Evolutionary conservation across 2,329 filamentous ascomycete species (phyloP).

Genomic region (Venturia pyrina): DNA sequence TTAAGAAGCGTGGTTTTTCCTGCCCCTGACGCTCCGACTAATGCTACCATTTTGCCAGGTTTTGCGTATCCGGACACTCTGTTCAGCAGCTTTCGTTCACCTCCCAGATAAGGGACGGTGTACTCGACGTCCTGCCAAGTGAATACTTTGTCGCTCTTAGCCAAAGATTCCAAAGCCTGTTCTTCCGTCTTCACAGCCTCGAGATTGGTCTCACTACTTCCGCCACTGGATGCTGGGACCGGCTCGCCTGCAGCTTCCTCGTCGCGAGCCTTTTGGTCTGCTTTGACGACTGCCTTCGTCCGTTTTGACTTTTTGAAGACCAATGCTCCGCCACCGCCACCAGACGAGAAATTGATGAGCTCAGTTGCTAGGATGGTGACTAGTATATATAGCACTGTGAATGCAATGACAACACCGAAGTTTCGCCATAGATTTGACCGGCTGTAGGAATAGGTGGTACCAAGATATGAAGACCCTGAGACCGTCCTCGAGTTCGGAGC

Average conservation of each 20-base stretch:
- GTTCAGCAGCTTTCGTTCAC: slow-evolving; percentile 42
- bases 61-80: slow-evolving; percentile 46
- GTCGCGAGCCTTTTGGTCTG: neutral
- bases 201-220: neutral
- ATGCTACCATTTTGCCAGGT: slow-evolving; percentile 43
- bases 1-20: slow-evolving; percentile 80
- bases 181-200: slow-evolving; percentile 13
- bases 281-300: slow-evolving; percentile 41
- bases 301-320: slow-evolving; percentile 54
- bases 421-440: slow-evolving; percentile 47
- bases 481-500: slow-evolving; percentile 44
- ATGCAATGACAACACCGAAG: slow-evolving; percentile 11
- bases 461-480: slow-evolving; percentile 52
- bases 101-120: slow-evolving; percentile 42
- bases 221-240: slow-evolving; percentile 26
- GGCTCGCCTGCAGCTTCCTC: slow-evolving; percentile 20
- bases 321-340: slow-evolving; percentile 53
- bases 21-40: slow-evolving; percentile 57
- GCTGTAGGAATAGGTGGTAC: slow-evolving; percentile 45
- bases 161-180: slow-evolving; percentile 23
- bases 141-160: slow-evolving; percentile 29
- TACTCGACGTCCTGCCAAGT: slow-evolving; percentile 47
- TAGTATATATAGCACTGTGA: slow-evolving; percentile 57
- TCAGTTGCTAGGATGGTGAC: slow-evolving; percentile 44
- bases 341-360: slow-evolving; percentile 41